Base-by-base conservation (phyloP, 768 basidiomycete genomes). In the Lanmaoa pseudosensibilis region DNA sequence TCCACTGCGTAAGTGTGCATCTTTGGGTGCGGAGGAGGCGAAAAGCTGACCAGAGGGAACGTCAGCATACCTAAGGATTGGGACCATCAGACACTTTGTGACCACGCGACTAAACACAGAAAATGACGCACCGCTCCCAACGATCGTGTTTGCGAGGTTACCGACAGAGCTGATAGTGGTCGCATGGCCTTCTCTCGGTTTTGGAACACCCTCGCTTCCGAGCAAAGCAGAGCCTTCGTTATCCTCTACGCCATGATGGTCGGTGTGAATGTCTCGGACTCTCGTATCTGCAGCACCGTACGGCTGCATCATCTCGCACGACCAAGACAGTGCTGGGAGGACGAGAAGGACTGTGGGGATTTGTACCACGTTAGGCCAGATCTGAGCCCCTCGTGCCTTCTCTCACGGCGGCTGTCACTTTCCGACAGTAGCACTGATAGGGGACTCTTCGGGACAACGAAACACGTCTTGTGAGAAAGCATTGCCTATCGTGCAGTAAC, bases 61-160 rank as follows among this genome's bases (percentile, higher is more conserved):
- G 90, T 92, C 27, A 94, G 79, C 92, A 94, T 93, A 32, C 92
- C 91, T 92, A 62, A 9, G 5, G 12, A 5, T 60, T 25, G 18
- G 30, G 36, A 48, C 2, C 10, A 12, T 58, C 25, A 61, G 52
- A 47, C n/a, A 38, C 11, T 30, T 5, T 21, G 12, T 15, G 18
- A 18, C 16, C 36, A 46, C 19, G 34, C 37, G 15, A 41, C 41
- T 16, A 38, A 23, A 30, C 5, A 34, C 30, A 12, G 27, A 19
- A 36, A 58, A 56, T 21, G 30, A 79, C 81, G 65, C 70, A 85
- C 92, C 92, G 52, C 90, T 95, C 15, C 94, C 94, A 62, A 97
- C 88, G 64, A 95, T 93, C 0, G 94, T 97, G 63, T 97, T 97
- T 25, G 85, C 77, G 41, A 97, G 75, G 66, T 94, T 94, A 61